Evolutionary conservation across 1,284 basidiomycete species (phyloP), one percentile per base, ranked within the genome.

Genomic region (Wallemia ichthyophaga): DNA sequence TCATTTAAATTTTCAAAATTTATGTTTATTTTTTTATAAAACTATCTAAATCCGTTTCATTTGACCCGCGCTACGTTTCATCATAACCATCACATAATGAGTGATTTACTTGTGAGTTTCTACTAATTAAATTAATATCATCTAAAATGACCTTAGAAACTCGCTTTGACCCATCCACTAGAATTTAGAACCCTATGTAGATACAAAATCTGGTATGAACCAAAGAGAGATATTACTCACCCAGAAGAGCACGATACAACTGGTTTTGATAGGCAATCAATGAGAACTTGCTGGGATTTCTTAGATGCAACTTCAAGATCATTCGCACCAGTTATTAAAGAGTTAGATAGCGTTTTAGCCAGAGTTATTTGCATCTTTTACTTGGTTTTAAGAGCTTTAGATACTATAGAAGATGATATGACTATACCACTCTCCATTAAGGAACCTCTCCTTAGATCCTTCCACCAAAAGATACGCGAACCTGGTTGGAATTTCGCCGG

Each of bases 371-470:
- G 85, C 69, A 71, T 99, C 62, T 98, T 95, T 72, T 99, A 98
- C 71, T 78, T 99, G 58, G 83, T 92, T 2, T 77, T 99, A 3
- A 80, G 92, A 25, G 92, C 80, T 1, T 73, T 98, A 27, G 94
- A 98, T 71, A 98, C 94, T 13, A 78, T 99, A 62, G 92, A 99
- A 70, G 92, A 98, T 69, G 92, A 99, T 73, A 98, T 96, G 89
- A 86, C 89, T 1, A 78, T 99, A 61, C 76, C 84, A 1, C 83
- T 89, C 69, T 73, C 80, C 13, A 71, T 81, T 64, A 99, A 99
- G 69, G 82, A 92, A 61, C 83, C 85, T 11, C 67, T 96, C 17
- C 75, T 99, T 33, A 79, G 86, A 53, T 72, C 79, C 17, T 92
- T 96, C 71, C 81, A 94, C 72, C 73, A 81, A 66, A 79, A 83